Evolutionary conservation across 768 basidiomycete species (phyloP).

Genomic region (Pulveroboletus sp.): DNA sequence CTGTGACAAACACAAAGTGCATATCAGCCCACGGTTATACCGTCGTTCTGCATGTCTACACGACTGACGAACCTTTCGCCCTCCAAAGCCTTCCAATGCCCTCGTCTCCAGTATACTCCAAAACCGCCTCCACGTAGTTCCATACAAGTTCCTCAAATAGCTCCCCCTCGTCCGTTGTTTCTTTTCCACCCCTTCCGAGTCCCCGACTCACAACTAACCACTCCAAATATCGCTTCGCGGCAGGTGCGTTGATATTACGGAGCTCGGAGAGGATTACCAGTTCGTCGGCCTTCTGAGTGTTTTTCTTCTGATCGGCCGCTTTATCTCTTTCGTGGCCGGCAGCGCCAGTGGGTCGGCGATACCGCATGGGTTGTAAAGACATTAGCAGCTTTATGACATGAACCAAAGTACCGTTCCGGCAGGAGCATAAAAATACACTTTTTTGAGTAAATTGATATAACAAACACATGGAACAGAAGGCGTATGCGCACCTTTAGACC

Average conservation of each 20-base stretch:
- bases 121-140: slow-evolving; percentile 51
- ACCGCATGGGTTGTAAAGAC: slow-evolving; percentile 14
- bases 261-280: slow-evolving; percentile 27
- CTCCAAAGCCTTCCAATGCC: slow-evolving; percentile 58
- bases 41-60: not conserved
- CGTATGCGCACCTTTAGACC: slow-evolving; percentile 57
- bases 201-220: slow-evolving; percentile 70
- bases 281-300: slow-evolving; percentile 21
- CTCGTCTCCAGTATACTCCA: slow-evolving; percentile 44
- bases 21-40: not conserved
- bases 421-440: not conserved
- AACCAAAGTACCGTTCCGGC: not conserved
- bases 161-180: slow-evolving; percentile 20
- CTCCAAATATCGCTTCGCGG: slow-evolving; percentile 72
- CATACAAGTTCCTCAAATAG: slow-evolving; percentile 66
- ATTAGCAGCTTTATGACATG: slow-evolving; percentile 16
- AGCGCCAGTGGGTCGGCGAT: slow-evolving; percentile 18
- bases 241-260: slow-evolving; percentile 27
- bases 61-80: slow-evolving; percentile 51
- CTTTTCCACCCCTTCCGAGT: slow-evolving; percentile 21
- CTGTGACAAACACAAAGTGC: slow-evolving; percentile 27
- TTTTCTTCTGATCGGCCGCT: slow-evolving; percentile 19
- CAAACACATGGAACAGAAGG: not conserved
- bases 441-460: not conserved
- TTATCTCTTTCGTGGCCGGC: slow-evolving; percentile 21